A percentile compares a stretch with the other conserved stretches of the same genome.
Conservation (phyloP, 2,329 filamentous ascomycete genomes). For the Xylaria sp. region DNA sequence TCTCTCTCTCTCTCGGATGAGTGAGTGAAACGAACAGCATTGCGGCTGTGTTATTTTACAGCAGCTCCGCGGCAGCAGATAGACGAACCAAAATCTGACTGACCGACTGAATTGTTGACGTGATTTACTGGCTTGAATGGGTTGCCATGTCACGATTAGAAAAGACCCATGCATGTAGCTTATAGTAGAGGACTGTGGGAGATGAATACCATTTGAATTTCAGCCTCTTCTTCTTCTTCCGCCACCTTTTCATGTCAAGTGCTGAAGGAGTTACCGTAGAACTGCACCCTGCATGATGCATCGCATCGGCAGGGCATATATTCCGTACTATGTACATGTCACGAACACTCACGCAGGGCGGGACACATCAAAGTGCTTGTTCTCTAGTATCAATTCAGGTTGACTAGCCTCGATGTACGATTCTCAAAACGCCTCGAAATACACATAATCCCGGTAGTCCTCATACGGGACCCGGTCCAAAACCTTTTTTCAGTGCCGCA, state of each 20-base stretch:
- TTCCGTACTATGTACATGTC: background rate
- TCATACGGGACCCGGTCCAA: constrained; percentile 3
- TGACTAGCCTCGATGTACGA: constrained; percentile 7
- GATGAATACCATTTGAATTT: constrained; percentile 15
- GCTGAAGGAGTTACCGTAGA: no score
- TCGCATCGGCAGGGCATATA: background rate
- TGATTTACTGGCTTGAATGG: constrained; percentile 5
- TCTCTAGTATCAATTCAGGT: constrained; percentile 17
- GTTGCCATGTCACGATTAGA: constrained; percentile 21
- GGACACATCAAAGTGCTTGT: background rate
- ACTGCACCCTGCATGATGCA: background rate
- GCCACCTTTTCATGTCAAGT: no score
- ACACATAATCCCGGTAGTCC: constrained; percentile 1
- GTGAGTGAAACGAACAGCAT: background rate
- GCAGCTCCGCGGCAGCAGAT: background rate
- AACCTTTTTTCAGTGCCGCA: constrained; percentile 7
- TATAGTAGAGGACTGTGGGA: constrained; percentile 17
- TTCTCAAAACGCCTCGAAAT: constrained; percentile 13
- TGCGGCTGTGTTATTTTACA: background rate
- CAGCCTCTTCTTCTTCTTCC: background rate
- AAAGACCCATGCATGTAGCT: constrained; percentile 19
- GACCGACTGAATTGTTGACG: no score
- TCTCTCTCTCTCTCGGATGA: background rate
- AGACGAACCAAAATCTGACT: no score
- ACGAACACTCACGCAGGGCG: background rate